Base-by-base conservation (phyloP, 1,284 basidiomycete genomes). In the Ceratorhiza oryzae-sativae region DNA sequence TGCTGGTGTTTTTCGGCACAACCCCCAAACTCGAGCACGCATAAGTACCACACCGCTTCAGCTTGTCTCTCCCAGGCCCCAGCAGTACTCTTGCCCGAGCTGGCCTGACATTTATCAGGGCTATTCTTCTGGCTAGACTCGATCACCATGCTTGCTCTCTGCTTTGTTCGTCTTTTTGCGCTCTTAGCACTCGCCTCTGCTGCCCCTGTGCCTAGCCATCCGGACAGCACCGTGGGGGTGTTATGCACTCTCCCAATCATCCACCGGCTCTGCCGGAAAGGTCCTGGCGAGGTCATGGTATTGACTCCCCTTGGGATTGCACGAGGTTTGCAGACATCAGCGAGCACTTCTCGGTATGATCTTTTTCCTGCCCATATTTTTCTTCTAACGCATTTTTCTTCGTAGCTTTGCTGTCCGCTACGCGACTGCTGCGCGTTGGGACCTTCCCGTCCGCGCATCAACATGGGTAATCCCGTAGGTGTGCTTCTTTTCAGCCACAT, bases 391-490 rank as follows among this genome's bases (percentile, higher is more conserved):
- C 13, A 51, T 4, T 20, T 48, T 15, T 18, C 13, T 25, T 6
- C 32, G 30, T 25, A 68, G 74, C 3, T 91, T 88, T 77, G 78
- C 85, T 36, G 89, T 90, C 73, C 87, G 84, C 76, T 92, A 91
- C 78, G 90, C 86, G 10, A 81, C 82, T 72, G 88, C 88, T 9
- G 73, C 81, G 25, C 84, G 90, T 72, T 92, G 89, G 88, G 68
- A 49, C 4, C 79, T 83, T 8, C 88, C 90, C 1, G 79, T 82
- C 2, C 76, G 87, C 2, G 85, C 82, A 2, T 83, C 84, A 1
- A 77, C 80, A 13, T 91, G 89, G 89, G 76, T 79, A 65, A 82
- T 89, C 23, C 87, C 89, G 90, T 91, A 78, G 76, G 87, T 84
- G n/a, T 25, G 60, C 46, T 39, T 30, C 42, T 23, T 46, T 70